Evolutionary conservation across 2,329 filamentous ascomycete genomes (phyloP).

Genomic region (Cryphonectria naterciae): DNA sequence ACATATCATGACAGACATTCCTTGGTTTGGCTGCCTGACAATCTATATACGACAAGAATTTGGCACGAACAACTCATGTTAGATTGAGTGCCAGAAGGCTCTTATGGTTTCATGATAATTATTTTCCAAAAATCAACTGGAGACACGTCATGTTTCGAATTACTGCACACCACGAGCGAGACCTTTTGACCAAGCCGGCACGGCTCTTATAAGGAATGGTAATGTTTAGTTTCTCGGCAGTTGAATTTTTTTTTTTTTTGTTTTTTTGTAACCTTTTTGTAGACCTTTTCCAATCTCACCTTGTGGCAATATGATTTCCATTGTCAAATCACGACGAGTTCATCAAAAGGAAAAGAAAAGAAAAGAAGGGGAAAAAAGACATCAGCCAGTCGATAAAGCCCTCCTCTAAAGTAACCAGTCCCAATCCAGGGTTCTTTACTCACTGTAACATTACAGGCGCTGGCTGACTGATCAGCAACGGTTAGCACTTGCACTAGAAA

Average conservation of each 20-base stretch:
- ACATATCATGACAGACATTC: neutral
- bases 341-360: neutral
- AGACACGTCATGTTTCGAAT: neutral
- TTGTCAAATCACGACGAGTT: neutral
- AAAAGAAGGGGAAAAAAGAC: neutral
- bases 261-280: neutral
- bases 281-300: neutral
- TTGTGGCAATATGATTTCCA: neutral
- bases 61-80: neutral
- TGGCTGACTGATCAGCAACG: slow-evolving; percentile 10
- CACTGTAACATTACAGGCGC: neutral
- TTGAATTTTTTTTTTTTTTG: neutral
- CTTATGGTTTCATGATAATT: neutral
- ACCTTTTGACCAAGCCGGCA: neutral
- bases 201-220: neutral
- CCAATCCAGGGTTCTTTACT: neutral
- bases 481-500: slow-evolving; percentile 1
- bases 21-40: neutral
- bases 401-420: neutral
- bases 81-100: neutral
- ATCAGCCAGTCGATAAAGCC: neutral
- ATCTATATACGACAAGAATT: neutral
- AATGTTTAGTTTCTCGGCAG: neutral
- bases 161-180: neutral
- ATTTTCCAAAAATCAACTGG: neutral